Percentiles rank a stretch among this genome's conserved stretches.
phyloP scores from a whole-genome alignment of 345 rosid genomes.

The Sisymbrium irio region DNA sequence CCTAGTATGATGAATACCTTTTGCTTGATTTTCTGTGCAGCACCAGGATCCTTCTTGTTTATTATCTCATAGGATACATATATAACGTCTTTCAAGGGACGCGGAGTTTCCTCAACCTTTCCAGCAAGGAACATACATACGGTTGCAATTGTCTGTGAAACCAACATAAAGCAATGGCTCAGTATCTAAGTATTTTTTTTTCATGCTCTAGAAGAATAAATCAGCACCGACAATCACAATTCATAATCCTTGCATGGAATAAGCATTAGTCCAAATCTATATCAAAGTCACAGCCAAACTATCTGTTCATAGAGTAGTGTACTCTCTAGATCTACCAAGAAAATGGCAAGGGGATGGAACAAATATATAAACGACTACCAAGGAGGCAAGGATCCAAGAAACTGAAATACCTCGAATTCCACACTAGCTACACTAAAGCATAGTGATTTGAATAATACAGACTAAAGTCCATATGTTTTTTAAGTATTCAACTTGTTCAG shows the following conservation, averaged over 20 bases:
- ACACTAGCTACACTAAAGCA: conserved; percentile 25
- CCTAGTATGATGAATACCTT: conserved; percentile 51
- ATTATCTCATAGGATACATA: conserved; percentile 87
- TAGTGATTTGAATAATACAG: conserved; percentile 3
- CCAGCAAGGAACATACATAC: conserved; percentile 99
- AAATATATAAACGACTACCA: too few species aligned
- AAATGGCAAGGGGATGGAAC: not conserved
- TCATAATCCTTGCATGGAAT: not conserved
- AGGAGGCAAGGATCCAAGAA: too few species aligned
- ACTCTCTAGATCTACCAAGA: conserved; percentile 15
- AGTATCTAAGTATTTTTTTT: not conserved
- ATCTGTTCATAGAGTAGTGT: not conserved
- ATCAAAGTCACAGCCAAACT: not conserved
- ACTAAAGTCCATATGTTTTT: not conserved
- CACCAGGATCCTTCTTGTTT: conserved; percentile 81
- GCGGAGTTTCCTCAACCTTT: conserved; percentile 97
- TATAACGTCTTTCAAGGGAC: conserved; percentile 86
- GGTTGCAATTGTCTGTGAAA: conserved; percentile 75
- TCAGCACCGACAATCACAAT: not conserved
- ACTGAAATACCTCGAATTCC: not conserved
- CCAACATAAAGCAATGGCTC: conserved; percentile 7
- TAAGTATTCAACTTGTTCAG: conserved; percentile 7
- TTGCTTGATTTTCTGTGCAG: conserved; percentile 79
- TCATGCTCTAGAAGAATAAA: not conserved
- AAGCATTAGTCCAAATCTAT: not conserved